Conservation (phyloP, 2,329 filamentous ascomycete species). For the Fusarium incarnatum region DNA sequence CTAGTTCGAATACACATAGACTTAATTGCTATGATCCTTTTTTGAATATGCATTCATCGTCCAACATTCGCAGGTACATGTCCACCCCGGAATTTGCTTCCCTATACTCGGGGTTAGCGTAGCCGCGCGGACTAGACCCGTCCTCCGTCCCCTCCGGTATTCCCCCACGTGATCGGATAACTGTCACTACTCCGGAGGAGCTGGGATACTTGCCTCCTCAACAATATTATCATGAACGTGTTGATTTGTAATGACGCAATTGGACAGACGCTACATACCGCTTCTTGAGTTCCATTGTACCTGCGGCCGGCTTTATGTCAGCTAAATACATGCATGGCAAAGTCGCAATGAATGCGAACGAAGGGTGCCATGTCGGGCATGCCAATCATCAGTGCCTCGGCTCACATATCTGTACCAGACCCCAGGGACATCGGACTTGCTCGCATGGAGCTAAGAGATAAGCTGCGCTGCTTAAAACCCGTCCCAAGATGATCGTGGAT, state of each 20-base stretch:
- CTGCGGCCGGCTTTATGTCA: too few species aligned
- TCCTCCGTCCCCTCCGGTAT: background rate
- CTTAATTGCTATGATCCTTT: too few species aligned
- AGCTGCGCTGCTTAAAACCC: too few species aligned
- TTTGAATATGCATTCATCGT: background rate
- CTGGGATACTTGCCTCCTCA: background rate
- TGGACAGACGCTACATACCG: background rate
- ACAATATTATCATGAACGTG: background rate
- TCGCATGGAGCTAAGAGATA: too few species aligned
- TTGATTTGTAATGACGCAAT: background rate
- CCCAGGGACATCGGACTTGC: too few species aligned
- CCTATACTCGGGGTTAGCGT: background rate
- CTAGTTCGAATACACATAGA: too few species aligned
- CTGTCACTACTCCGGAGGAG: background rate
- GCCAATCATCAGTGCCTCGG: too few species aligned
- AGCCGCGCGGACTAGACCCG: background rate
- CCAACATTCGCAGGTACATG: background rate
- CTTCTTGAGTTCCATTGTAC: accelerated
- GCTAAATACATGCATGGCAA: too few species aligned
- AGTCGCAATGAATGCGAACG: too few species aligned
- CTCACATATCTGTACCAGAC: too few species aligned
- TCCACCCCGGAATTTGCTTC: background rate
- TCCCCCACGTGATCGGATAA: constrained; percentile 29
- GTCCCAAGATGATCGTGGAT: too few species aligned
- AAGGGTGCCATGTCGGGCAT: too few species aligned